Evolutionary conservation across 1,284 basidiomycete genomes (phyloP).

Genomic region (Cystobasidiaceae sp.): DNA sequence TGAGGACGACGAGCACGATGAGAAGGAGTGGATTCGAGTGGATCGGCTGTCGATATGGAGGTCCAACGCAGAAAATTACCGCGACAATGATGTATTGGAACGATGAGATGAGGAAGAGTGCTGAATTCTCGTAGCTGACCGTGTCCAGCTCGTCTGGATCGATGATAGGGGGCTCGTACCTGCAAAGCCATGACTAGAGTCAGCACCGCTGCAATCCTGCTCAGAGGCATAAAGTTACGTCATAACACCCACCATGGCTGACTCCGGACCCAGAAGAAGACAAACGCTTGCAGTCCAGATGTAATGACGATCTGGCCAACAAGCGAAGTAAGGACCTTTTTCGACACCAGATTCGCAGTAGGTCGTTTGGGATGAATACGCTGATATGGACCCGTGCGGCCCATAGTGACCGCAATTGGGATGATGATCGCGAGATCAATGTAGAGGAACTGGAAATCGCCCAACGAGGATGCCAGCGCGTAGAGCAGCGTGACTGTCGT

Average conservation of each 20-base stretch:
- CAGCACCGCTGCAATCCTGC: too few relatives aligned
- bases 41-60: slow-evolving; percentile 90
- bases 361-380: slow-evolving; percentile 84
- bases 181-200: too few relatives aligned
- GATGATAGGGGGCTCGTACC: slow-evolving; percentile 57
- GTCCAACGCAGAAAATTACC: slow-evolving; percentile 94
- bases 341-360: slow-evolving; percentile 92
- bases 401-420: slow-evolving; percentile 94
- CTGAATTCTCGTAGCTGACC: slow-evolving; percentile 90
- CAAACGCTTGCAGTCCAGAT: slow-evolving; percentile 74
- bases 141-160: slow-evolving; percentile 75
- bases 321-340: slow-evolving; percentile 89
- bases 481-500: slow-evolving; percentile 81
- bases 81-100: slow-evolving; percentile 98
- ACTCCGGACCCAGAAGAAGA: slow-evolving; percentile 77
- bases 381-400: slow-evolving; percentile 82
- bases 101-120: slow-evolving; percentile 86
- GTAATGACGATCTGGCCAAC: slow-evolving; percentile 90
- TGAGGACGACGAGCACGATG: slow-evolving; percentile 55
- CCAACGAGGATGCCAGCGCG: slow-evolving; percentile 90
- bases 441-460: slow-evolving; percentile 97
- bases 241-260: slow-evolving; percentile 65
- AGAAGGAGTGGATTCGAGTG: slow-evolving; percentile 87
- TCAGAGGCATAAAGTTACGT: too few relatives aligned
- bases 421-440: slow-evolving; percentile 98